Percentiles rank a stretch among this genome's conserved stretches.
These are phyloP conservation scores for Podaxis carcinomalis DNA, from an alignment of 768 basidiomycete species.

Conservation along the genomic window DNA sequence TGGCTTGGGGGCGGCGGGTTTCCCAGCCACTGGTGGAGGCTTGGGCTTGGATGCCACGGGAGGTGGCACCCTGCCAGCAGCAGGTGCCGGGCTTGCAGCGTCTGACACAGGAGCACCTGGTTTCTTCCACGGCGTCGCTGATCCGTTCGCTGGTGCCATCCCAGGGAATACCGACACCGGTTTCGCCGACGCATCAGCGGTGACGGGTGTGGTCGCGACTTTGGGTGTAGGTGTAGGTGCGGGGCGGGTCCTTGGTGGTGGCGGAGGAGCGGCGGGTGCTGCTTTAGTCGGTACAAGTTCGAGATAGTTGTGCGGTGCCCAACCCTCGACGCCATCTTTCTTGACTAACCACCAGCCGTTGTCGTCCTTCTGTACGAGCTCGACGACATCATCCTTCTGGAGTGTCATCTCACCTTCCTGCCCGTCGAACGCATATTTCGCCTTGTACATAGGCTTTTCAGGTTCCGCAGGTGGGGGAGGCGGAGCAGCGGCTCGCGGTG, in stretches of 20 bases:
- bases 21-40: slow-evolving; percentile 52
- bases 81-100: slow-evolving; percentile 34
- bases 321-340: slow-evolving; percentile 79
- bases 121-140: slow-evolving; percentile 74
- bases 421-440: slow-evolving; percentile 89
- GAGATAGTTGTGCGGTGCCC: slow-evolving; percentile 94
- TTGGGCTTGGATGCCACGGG: slow-evolving; percentile 65
- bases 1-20: slow-evolving; percentile 48
- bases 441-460: slow-evolving; percentile 72
- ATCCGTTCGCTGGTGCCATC: slow-evolving; percentile 63
- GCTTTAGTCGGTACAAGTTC: slow-evolving; percentile 72
- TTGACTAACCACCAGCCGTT: slow-evolving; percentile 99
- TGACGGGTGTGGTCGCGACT: slow-evolving; percentile 35
- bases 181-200: slow-evolving; percentile 63
- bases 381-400: slow-evolving; percentile 88
- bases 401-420: slow-evolving; percentile 90
- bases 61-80: slow-evolving; percentile 51
- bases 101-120: slow-evolving; percentile 28
- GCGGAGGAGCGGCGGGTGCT: slow-evolving; percentile 60
- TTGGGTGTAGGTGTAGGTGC: slow-evolving; percentile 33
- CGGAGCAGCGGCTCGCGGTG: slow-evolving; percentile 36
- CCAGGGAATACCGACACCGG: slow-evolving; percentile 83
- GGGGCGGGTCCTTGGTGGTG: slow-evolving; percentile 60
- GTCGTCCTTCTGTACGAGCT: slow-evolving; percentile 87
- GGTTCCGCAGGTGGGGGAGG: slow-evolving; percentile 58